A percentile compares a stretch with the other conserved stretches of the same genome.
phyloP scores from a whole-genome alignment of 148 eudicot species.

The Pouteria glomerata region DNA sequence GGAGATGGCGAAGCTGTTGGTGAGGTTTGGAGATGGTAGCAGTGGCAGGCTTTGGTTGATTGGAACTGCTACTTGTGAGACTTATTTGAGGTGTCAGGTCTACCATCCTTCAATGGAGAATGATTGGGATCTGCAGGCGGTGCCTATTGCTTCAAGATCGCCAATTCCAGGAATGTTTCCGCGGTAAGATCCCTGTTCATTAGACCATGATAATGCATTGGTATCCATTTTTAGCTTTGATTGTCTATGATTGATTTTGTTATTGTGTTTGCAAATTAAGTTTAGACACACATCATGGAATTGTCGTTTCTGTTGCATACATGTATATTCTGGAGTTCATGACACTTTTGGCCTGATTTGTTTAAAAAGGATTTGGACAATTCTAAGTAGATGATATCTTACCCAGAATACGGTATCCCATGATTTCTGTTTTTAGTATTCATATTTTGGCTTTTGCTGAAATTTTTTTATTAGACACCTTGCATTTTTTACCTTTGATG shows the following conservation, averaged over 20 bases:
- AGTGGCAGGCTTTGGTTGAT: slow-evolving; percentile 58
- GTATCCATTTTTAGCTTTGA: not conserved
- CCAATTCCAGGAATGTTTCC: slow-evolving; percentile 58
- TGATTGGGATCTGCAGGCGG: slow-evolving; percentile 95
- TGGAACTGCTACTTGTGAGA: slow-evolving; percentile 95
- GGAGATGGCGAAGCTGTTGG: slow-evolving; percentile 42
- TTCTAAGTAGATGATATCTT: not conserved
- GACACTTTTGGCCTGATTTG: not conserved
- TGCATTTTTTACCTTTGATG: not conserved
- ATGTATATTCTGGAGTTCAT: not conserved
- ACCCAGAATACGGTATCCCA: too few relatives aligned
- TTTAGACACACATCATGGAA: not conserved
- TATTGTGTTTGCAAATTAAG: not conserved
- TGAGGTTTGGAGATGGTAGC: slow-evolving; percentile 26
- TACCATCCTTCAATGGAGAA: slow-evolving; percentile 77
- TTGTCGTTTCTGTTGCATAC: not conserved
- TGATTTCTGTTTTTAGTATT: not conserved
- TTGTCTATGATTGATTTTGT: not conserved
- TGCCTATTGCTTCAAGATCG: slow-evolving; percentile 68
- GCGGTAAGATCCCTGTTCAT: slow-evolving; percentile 41
- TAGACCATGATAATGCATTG: not conserved
- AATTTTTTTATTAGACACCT: not conserved
- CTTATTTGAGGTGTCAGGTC: slow-evolving; percentile 86
- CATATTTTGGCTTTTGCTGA: not conserved
- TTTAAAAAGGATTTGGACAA: not conserved